Conservation (phyloP, 306 rosid genomes). For the Vigna reflexopilosa region DNA sequence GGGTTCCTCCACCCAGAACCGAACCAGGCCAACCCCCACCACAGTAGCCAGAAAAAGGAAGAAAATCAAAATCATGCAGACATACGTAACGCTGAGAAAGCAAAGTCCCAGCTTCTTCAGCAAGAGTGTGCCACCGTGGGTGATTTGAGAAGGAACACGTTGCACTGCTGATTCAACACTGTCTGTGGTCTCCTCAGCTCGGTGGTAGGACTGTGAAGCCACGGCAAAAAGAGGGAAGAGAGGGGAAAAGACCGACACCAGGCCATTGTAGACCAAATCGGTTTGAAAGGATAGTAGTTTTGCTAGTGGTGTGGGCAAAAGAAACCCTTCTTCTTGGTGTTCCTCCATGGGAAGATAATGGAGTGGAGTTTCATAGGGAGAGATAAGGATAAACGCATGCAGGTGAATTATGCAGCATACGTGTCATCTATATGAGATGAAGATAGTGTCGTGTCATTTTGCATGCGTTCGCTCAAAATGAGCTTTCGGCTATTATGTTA, state of each 20-base stretch:
- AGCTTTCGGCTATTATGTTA: not conserved
- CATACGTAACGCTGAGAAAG: conserved; percentile 60
- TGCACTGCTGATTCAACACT: conserved; percentile 53
- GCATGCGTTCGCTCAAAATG: conserved; percentile 26
- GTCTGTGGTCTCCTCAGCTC: conserved; percentile 49
- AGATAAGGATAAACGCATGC: not conserved
- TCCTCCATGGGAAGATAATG: conserved; percentile 42
- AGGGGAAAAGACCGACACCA: conserved; percentile 55
- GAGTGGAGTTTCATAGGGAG: conserved; percentile 2
- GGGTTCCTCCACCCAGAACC: conserved; percentile 76
- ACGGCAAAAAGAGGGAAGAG: conserved; percentile 45
- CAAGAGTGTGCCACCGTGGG: conserved; percentile 37
- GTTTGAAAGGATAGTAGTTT: conserved; percentile 54
- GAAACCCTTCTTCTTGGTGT: conserved; percentile 15
- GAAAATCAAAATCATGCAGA: conserved; percentile 57
- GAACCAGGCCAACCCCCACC: conserved; percentile 62
- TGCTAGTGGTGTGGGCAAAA: conserved; percentile 51
- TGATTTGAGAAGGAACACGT: conserved; percentile 47
- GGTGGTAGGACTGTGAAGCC: conserved; percentile 55
- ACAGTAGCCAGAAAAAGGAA: conserved; percentile 54
- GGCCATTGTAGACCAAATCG: conserved; percentile 58
- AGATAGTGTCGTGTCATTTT: conserved; percentile 46
- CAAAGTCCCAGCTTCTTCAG: conserved; percentile 62
- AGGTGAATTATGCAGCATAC: conserved; percentile 40
- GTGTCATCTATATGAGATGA: conserved; percentile 55